These are phyloP conservation scores for Psidium friedrichsthalianum DNA, from an alignment of 345 rosid genomes.

Conservation along the genomic window DNA sequence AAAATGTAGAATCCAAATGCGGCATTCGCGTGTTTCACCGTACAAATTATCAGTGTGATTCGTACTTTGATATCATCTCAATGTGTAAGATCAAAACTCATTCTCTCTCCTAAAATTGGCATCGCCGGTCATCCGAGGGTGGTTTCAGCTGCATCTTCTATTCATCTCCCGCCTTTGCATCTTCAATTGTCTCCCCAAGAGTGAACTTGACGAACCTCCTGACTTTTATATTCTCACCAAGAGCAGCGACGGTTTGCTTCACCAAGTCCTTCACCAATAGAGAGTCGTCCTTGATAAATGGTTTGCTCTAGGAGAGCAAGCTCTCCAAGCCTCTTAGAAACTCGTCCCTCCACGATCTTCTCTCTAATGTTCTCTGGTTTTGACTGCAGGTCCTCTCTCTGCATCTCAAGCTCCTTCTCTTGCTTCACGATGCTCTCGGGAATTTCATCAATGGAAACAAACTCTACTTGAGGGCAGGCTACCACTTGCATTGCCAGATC, in stretches of 20 bases:
- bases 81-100: background rate
- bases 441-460: slow-evolving; percentile 59
- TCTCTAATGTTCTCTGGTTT: slow-evolving; percentile 90
- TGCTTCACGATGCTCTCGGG: slow-evolving; percentile 36
- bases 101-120: background rate
- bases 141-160: background rate
- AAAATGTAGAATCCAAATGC: background rate
- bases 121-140: background rate
- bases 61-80: background rate
- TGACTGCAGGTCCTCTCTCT: slow-evolving; percentile 73
- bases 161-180: slow-evolving; percentile 8
- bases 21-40: background rate
- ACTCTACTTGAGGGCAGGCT: slow-evolving; percentile 80
- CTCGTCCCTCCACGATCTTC: slow-evolving; percentile 78
- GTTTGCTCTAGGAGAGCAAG: slow-evolving; percentile 68
- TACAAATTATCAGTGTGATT: background rate
- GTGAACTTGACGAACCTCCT: slow-evolving; percentile 58
- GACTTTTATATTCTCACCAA: slow-evolving; percentile 87
- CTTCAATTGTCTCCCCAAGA: slow-evolving; percentile 52
- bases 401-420: slow-evolving; percentile 90
- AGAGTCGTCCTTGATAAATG: slow-evolving; percentile 61
- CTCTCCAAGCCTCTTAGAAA: slow-evolving; percentile 81
- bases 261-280: slow-evolving; percentile 69
- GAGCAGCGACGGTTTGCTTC: slow-evolving; percentile 74
- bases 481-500: slow-evolving; percentile 93